Evolutionary conservation across 305 asterid genomes (phyloP).

Genomic region (Fraxinus nigra): DNA sequence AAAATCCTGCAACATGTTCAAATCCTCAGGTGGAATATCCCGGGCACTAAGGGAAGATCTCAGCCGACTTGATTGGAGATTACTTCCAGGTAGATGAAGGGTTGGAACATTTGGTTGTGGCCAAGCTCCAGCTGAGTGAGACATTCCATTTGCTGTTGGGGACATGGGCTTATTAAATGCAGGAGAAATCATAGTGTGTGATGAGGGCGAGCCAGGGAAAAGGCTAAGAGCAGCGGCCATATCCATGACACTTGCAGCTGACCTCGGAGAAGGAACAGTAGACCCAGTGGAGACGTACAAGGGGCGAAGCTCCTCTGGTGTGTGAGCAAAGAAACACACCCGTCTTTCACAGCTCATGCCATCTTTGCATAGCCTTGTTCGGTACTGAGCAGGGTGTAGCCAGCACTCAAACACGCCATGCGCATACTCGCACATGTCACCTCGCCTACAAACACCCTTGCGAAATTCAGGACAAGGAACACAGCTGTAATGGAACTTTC

Average conservation of each 20-base stretch:
- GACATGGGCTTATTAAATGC: slow-evolving; percentile 54
- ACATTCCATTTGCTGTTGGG: slow-evolving; percentile 56
- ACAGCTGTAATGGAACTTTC: slow-evolving; percentile 81
- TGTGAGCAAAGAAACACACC: slow-evolving; percentile 82
- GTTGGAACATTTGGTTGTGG: slow-evolving; percentile 67
- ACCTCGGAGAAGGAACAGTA: slow-evolving; percentile 74
- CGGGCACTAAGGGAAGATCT: slow-evolving; percentile 74
- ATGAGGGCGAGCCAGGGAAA: slow-evolving; percentile 65
- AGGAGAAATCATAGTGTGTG: slow-evolving; percentile 62
- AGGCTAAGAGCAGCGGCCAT: slow-evolving; percentile 61
- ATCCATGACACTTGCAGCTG: slow-evolving; percentile 61
- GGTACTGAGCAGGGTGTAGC: slow-evolving; percentile 88
- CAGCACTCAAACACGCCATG: slow-evolving; percentile 92
- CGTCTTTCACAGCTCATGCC: slow-evolving; percentile 68
- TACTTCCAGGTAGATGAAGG: slow-evolving; percentile 75
- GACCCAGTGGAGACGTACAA: slow-evolving; percentile 76
- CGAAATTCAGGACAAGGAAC: slow-evolving; percentile 87
- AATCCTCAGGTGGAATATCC: slow-evolving; percentile 50
- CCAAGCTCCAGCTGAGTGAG: slow-evolving; percentile 48
- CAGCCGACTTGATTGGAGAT: slow-evolving; percentile 74
- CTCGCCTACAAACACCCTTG: slow-evolving; percentile 76
- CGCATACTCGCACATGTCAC: slow-evolving; percentile 87
- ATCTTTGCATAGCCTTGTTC: slow-evolving; percentile 76
- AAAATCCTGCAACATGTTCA: slow-evolving; percentile 46
- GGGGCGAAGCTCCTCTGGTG: slow-evolving; percentile 72